Evolutionary conservation across 2,329 filamentous ascomycete genomes (phyloP), one percentile per base, ranked within the genome.

Genomic region (Neonectria punicea): DNA sequence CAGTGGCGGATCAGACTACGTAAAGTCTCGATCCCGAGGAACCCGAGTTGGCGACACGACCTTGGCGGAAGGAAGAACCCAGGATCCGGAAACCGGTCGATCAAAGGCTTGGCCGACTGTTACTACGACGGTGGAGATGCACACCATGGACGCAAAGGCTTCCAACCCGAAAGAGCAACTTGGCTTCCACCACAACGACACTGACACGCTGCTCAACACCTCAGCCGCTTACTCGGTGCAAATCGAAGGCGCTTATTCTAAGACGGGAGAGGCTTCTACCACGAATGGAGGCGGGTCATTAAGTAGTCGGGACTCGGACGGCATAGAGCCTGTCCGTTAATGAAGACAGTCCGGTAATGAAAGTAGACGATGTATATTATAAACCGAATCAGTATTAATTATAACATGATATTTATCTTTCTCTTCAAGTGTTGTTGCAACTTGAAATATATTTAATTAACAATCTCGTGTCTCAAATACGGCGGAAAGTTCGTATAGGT

Each of bases 81-180:
- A 22, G 7, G 53, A 53, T 20, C 10, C 34, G 6, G 56, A 49
- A 22, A 39, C 46, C 13, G 36, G n/a, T 16, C 46, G 51, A 32
- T 46, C 47, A 14, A 55, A 58, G 58, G 53, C 49, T 32, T 65
- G 63, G 58, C 30, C 58, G 20, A 50, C 60, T 5, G 63, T 62
- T 20, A 65, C 63, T 1, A 65, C 63, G 2, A 62, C 63, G 9
- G 58, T 65, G 10, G 63, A 65, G 20, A 65, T 65, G 63, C 63
- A 65, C 34, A 54, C 22, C 5, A 32, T 65, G 49, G 58, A 57
- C 1, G 53, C 58, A 2, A 58, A 62, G 9, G 18, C 39, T 7
- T 3, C 8, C 18, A 36, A 25, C 5, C 18, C 39, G 9, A 55
- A 65, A 20, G 30, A 20, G 9, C 58, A 58, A 20, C 53, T 58